A percentile compares a stretch with the other conserved stretches of the same genome.
phyloP scores from a whole-genome alignment of 805 yeast species.

The Yarrowia sp. region DNA sequence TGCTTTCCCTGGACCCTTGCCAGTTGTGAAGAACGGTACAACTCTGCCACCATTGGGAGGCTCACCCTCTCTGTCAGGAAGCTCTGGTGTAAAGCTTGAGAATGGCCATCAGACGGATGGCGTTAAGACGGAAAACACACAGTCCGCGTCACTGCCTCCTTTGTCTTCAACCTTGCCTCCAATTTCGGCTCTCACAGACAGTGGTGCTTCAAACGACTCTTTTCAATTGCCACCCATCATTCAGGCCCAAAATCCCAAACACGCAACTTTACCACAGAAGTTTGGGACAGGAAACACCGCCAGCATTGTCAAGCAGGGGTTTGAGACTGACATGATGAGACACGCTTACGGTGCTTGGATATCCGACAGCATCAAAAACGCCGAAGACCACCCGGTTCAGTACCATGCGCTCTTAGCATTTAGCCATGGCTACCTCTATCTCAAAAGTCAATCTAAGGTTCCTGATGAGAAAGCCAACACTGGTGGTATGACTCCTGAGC shows the following conservation, averaged over 20 bases:
- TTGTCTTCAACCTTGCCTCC: neutral
- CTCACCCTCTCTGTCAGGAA: neutral
- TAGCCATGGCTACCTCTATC: slow-evolving; percentile 31
- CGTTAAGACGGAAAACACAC: neutral
- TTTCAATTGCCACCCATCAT: slow-evolving; percentile 17
- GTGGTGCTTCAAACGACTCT: neutral
- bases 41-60: neutral
- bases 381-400: slow-evolving; percentile 30
- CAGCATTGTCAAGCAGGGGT: slow-evolving; percentile 32
- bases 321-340: slow-evolving; percentile 33
- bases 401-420: slow-evolving; percentile 35
- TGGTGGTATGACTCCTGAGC: neutral
- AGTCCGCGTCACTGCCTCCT: neutral
- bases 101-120: neutral
- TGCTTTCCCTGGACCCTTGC: neutral
- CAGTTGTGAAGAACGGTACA: neutral
- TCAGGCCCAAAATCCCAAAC: slow-evolving; percentile 25
- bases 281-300: slow-evolving; percentile 14
- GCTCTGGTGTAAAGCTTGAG: neutral
- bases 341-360: slow-evolving; percentile 33
- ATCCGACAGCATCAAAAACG: slow-evolving; percentile 28
- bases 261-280: slow-evolving; percentile 13
- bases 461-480: neutral
- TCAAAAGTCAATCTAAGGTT: slow-evolving; percentile 28
- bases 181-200: slow-evolving; percentile 5